A percentile compares a stretch with the other conserved stretches of the same genome.
These are phyloP conservation scores for Claviceps spartinae DNA, from an alignment of 2,329 filamentous ascomycete genomes.

Conservation along the genomic window DNA sequence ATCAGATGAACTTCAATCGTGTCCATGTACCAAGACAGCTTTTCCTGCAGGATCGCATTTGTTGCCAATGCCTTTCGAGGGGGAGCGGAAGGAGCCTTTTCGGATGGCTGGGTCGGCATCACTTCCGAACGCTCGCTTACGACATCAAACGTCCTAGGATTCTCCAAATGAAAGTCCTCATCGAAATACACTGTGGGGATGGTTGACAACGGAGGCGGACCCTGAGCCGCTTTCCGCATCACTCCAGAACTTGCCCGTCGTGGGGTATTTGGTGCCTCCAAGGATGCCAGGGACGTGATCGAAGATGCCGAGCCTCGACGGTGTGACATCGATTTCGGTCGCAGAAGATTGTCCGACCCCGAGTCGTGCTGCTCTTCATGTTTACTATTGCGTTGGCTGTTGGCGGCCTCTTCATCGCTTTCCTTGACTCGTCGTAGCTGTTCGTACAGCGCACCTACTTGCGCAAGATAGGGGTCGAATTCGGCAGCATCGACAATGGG, in stretches of 20 bases:
- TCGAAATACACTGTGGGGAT: conserved; percentile 93
- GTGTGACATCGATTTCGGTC: conserved; percentile 23
- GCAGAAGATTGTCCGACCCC: conserved; percentile 31
- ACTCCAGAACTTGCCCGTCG: conserved; percentile 34
- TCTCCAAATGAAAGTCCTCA: conserved; percentile 87
- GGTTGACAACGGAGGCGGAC: conserved; percentile 74
- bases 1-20: conserved; percentile 96
- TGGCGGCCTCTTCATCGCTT: conserved; percentile 50
- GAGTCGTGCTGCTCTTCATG: conserved; percentile 29
- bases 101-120: conserved; percentile 52
- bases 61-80: conserved; percentile 82
- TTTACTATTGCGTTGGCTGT: conserved; percentile 25
- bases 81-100: conserved; percentile 43
- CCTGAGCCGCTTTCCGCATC: conserved; percentile 49
- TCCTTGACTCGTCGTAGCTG: conserved; percentile 76
- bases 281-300: conserved; percentile 34
- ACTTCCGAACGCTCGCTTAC: conserved; percentile 94
- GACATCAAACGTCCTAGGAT: conserved; percentile 89
- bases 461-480: conserved; percentile 72
- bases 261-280: conserved; percentile 29
- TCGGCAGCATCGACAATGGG: conserved; percentile 64
- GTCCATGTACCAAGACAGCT: conserved; percentile 99
- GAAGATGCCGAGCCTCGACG: conserved; percentile 29
- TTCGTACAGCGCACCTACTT: conserved; percentile 80
- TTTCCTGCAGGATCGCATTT: conserved; percentile 95